Conservation (phyloP, 345 rosid species). For the Kandelia obovata region DNA sequence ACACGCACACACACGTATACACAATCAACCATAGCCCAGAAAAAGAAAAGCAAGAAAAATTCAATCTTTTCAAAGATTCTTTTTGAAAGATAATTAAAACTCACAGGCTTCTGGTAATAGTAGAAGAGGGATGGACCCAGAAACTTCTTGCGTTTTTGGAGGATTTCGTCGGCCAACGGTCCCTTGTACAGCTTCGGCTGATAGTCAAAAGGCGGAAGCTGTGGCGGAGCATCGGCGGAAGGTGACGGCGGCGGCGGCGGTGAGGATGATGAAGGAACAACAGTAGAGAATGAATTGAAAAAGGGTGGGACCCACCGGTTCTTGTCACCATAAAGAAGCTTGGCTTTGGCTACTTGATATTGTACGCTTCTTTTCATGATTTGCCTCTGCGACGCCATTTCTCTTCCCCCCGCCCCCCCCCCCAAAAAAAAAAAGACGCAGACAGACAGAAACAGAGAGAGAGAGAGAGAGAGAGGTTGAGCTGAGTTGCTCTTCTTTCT, state of each 20-base stretch:
- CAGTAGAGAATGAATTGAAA: conserved; percentile 22
- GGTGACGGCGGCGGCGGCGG: not conserved
- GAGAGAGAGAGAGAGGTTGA: too few species aligned
- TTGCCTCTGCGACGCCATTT: conserved; percentile 45
- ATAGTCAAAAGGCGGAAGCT: conserved; percentile 66
- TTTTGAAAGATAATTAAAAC: conserved; percentile 13
- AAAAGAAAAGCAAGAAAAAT: not conserved
- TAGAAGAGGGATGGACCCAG: conserved; percentile 87
- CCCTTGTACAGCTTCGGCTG: conserved; percentile 71
- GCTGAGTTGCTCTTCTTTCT: too few species aligned
- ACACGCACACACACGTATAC: too few species aligned
- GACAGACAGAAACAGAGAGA: too few species aligned
- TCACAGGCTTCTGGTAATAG: conserved; percentile 82
- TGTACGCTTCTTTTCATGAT: conserved; percentile 35
- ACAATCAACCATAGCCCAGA: not conserved
- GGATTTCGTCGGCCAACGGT: conserved; percentile 62
- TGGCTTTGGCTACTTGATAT: conserved; percentile 13
- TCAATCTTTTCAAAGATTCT: not conserved
- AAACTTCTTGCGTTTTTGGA: conserved; percentile 71
- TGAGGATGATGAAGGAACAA: conserved; percentile 16
- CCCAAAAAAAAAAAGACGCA: too few species aligned
- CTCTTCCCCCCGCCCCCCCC: not conserved
- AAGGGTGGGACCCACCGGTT: conserved; percentile 9
- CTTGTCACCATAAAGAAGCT: not conserved
- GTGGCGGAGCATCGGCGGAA: conserved; percentile 36